phyloP scores from a whole-genome alignment of 2,329 filamentous ascomycete genomes.

The Aspergillus ochraceoroseus region DNA sequence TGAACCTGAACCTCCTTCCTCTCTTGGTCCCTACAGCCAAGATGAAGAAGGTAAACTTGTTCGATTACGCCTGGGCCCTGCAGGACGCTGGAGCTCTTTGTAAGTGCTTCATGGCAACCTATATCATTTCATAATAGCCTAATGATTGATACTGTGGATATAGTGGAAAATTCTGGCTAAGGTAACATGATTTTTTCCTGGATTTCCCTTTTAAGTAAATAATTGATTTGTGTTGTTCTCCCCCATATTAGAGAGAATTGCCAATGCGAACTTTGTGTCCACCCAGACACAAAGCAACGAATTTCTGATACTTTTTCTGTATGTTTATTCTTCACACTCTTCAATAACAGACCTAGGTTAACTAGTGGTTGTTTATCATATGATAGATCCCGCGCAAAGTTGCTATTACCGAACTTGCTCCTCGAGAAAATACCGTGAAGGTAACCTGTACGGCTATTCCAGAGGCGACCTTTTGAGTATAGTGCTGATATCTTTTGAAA shows the following conservation, averaged over 20 bases:
- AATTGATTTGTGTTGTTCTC: background rate
- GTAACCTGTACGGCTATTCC: slow-evolving; percentile 48
- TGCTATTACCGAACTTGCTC: slow-evolving; percentile 29
- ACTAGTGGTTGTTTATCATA: no score
- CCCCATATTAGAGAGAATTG: slow-evolving; percentile 61
- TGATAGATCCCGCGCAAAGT: slow-evolving; percentile 48
- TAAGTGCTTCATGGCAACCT: background rate
- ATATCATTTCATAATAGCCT: background rate
- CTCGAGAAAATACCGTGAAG: slow-evolving; percentile 39
- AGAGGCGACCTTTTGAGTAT: slow-evolving; percentile 8
- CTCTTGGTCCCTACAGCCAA: no score
- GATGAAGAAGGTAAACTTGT: background rate
- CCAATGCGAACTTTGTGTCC: slow-evolving; percentile 61
- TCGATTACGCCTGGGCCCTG: no score
- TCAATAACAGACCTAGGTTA: no score
- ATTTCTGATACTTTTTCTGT: slow-evolving; percentile 64
- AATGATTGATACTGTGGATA: slow-evolving; percentile 6
- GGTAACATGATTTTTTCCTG: no score
- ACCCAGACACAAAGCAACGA: slow-evolving; percentile 65
- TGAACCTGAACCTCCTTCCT: background rate
- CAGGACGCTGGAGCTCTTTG: no score
- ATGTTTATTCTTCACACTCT: background rate
- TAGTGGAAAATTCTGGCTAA: slow-evolving; percentile 19
- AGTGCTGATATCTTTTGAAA: slow-evolving; percentile 32
- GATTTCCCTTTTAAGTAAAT: slow-evolving; percentile 18